These are phyloP conservation scores for Diplodia corticola DNA, from an alignment of 2,329 filamentous ascomycete genomes.

Conservation along the genomic window DNA sequence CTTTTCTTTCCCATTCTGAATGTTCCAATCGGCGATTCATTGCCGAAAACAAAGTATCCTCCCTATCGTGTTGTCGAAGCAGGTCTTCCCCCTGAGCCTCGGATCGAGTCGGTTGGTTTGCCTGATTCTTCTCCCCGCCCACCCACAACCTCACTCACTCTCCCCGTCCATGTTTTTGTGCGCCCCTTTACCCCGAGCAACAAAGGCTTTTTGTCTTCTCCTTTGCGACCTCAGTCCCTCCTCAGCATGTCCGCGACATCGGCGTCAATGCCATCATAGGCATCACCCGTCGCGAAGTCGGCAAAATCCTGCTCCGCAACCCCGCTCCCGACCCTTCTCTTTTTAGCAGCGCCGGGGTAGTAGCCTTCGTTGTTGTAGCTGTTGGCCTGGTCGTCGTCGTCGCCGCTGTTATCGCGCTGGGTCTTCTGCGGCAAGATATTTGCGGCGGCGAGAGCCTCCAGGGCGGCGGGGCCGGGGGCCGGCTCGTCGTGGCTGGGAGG, in stretches of 20 bases:
- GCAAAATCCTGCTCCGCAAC: slow-evolving; percentile 35
- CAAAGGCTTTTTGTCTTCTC: not conserved
- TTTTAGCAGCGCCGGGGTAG: slow-evolving; percentile 31
- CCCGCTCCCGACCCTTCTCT: slow-evolving; percentile 40
- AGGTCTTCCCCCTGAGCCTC: not conserved
- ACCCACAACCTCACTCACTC: not conserved
- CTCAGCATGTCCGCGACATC: slow-evolving; percentile 62
- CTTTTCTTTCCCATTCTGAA: not conserved
- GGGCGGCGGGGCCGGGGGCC: not conserved
- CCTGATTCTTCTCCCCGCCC: not conserved
- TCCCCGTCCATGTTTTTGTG: not conserved
- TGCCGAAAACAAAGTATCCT: not conserved
- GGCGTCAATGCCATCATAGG: slow-evolving; percentile 59
- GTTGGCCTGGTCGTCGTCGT: slow-evolving; percentile 8
- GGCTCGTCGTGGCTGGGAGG: slow-evolving; percentile 14
- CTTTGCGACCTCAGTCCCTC: slow-evolving; percentile 29
- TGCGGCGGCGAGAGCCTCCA: not conserved
- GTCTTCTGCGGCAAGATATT: slow-evolving; percentile 19
- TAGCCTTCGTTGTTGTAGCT: slow-evolving; percentile 25
- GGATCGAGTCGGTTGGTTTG: not conserved
- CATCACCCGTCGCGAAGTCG: slow-evolving; percentile 48
- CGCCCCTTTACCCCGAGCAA: not conserved
- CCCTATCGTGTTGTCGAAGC: not conserved
- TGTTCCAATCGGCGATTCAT: not conserved
- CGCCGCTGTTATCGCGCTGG: not conserved